These are phyloP conservation scores for Phytopythium mirpurense DNA, from an alignment of 352 stramenopile genomes.

Conservation along the genomic window DNA sequence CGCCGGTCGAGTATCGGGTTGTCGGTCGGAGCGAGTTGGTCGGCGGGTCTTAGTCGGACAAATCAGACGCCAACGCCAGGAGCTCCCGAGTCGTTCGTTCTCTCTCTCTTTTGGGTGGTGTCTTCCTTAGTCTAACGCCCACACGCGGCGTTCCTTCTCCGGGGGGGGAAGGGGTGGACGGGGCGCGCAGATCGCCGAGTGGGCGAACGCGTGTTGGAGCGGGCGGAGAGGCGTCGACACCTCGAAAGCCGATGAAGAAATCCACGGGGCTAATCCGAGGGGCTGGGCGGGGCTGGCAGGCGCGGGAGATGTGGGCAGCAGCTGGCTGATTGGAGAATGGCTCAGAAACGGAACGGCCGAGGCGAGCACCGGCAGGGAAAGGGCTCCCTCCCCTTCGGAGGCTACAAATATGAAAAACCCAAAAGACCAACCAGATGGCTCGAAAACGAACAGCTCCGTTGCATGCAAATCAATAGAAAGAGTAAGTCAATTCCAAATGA, in stretches of 20 bases:
- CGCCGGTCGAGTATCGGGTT: not conserved
- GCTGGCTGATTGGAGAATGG: constrained; percentile 27
- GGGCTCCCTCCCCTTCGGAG: no score
- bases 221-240: no score
- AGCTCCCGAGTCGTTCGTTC: not conserved
- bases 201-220: no score
- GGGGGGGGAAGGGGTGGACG: no score
- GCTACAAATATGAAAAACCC: no score
- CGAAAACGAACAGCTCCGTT: not conserved
- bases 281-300: constrained; percentile 2
- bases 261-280: no score
- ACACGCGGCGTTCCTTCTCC: no score
- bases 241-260: no score
- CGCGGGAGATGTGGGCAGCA: constrained; percentile 9
- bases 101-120: not conserved
- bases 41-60: not conserved
- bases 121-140: constrained; percentile 1
- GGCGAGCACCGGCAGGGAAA: constrained; percentile 1
- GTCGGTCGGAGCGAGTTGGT: not conserved
- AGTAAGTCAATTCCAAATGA: no score
- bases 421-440: not conserved
- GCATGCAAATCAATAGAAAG: not conserved
- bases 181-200: not conserved
- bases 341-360: constrained; percentile 10
- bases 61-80: not conserved